Evolutionary conservation across 768 basidiomycete genomes (phyloP).

Genomic region (Boletus speciosus): DNA sequence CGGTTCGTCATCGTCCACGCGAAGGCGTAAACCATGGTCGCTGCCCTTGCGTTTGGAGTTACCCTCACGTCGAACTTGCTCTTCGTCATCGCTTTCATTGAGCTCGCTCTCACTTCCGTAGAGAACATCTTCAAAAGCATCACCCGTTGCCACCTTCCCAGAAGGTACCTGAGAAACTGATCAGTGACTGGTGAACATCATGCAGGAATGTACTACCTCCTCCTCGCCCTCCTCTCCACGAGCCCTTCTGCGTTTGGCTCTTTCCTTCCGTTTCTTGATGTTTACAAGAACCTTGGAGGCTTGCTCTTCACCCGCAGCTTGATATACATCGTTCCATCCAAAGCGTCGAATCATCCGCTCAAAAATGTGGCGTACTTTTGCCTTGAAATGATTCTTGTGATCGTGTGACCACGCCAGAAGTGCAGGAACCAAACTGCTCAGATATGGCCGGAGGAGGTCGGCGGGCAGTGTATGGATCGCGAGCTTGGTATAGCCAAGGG

Average conservation of each 20-base stretch:
- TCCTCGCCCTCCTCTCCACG: slow-evolving; percentile 56
- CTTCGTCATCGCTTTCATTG: slow-evolving; percentile 67
- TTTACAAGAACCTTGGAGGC: slow-evolving; percentile 86
- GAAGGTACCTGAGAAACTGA: slow-evolving; percentile 36
- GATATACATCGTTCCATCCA: slow-evolving; percentile 79
- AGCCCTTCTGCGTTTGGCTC: slow-evolving; percentile 86
- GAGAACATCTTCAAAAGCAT: slow-evolving; percentile 95
- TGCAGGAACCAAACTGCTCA: slow-evolving; percentile 75
- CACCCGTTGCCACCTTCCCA: slow-evolving; percentile 57
- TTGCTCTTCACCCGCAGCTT: slow-evolving; percentile 71
- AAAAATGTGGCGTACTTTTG: slow-evolving; percentile 94
- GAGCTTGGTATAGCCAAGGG: slow-evolving; percentile 92
- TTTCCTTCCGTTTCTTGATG: slow-evolving; percentile 93
- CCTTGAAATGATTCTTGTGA: slow-evolving; percentile 98
- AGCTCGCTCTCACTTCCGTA: slow-evolving; percentile 96
- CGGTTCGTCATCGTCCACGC: slow-evolving; percentile 87
- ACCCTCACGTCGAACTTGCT: slow-evolving; percentile 29
- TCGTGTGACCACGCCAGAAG: slow-evolving; percentile 93
- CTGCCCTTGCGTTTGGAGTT: slow-evolving; percentile 35
- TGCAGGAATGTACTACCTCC: slow-evolving; percentile 31
- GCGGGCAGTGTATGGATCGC: slow-evolving; percentile 79
- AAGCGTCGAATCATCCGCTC: slow-evolving; percentile 93
- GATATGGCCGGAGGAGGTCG: slow-evolving; percentile 70
- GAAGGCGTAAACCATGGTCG: slow-evolving; percentile 60
- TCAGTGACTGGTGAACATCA: slow-evolving; percentile 6